phyloP scores from a whole-genome alignment of 1,284 basidiomycete species.

The Testicularia cyperi region DNA sequence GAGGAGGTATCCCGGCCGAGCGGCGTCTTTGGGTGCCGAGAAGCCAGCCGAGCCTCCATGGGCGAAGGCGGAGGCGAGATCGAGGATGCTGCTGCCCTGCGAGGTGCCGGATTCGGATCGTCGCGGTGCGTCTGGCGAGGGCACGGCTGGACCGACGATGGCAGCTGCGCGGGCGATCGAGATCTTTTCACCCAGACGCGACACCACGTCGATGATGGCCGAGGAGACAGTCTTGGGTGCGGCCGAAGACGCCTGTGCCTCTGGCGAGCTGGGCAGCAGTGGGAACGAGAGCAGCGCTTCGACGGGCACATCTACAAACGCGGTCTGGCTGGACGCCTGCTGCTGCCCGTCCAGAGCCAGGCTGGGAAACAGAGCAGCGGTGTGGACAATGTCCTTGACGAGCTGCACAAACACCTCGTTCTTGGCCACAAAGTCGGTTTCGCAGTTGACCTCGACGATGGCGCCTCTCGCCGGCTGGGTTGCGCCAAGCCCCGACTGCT shows the following conservation, averaged over 20 bases:
- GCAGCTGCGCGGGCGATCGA: constrained; percentile 73
- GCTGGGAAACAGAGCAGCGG: constrained; percentile 77
- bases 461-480: constrained; percentile 66
- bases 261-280: constrained; percentile 33
- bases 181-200: constrained; percentile 88
- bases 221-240: constrained; percentile 68
- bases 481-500: constrained; percentile 42
- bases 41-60: constrained; percentile 67
- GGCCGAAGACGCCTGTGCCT: constrained; percentile 53
- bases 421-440: constrained; percentile 92
- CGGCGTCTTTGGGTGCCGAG: constrained; percentile 63
- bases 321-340: neutral
- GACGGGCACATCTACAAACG: constrained; percentile 26
- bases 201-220: constrained; percentile 76
- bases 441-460: constrained; percentile 91
- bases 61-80: constrained; percentile 73
- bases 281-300: constrained; percentile 58
- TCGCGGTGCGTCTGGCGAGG: constrained; percentile 34
- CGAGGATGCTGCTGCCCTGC: constrained; percentile 13
- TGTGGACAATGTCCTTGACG: constrained; percentile 79
- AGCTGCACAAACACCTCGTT: constrained; percentile 80
- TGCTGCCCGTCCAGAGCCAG: constrained; percentile 7
- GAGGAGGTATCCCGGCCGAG: constrained; percentile 28
- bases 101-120: constrained; percentile 12
- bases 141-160: constrained; percentile 66